These are phyloP conservation scores for Penicillium lagena DNA, from an alignment of 495 filamentous ascomycete genomes.

Conservation along the genomic window DNA sequence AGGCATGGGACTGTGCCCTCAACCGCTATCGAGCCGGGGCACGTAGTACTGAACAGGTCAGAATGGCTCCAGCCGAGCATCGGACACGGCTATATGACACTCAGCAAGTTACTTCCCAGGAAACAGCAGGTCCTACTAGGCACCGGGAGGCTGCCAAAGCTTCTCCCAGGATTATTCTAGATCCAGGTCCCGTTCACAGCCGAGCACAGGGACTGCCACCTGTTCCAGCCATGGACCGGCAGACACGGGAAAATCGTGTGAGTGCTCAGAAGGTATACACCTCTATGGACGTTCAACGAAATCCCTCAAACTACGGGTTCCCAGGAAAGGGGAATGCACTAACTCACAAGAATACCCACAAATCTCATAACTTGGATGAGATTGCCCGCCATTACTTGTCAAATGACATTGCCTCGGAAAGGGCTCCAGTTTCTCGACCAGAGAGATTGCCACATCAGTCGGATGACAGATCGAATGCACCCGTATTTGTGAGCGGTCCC, in stretches of 20 bases:
- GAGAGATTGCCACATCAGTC: slow-evolving; percentile 12
- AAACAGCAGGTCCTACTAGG: slow-evolving; percentile 6
- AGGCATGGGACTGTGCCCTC: slow-evolving; percentile 42
- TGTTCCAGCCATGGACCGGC: slow-evolving; percentile 5
- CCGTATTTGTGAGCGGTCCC: slow-evolving; percentile 34
- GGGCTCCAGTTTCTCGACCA: slow-evolving; percentile 6
- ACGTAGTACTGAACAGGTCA: slow-evolving; percentile 9
- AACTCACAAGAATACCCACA: slow-evolving; percentile 22
- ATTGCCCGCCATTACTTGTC: slow-evolving; percentile 1
- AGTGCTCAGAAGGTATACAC: slow-evolving; percentile 6
- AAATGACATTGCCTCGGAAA: slow-evolving; percentile 7
- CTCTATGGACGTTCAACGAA: slow-evolving; percentile 7
- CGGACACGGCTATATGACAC: slow-evolving; percentile 15
- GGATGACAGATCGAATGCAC: slow-evolving; percentile 16
- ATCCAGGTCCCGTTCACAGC: slow-evolving; percentile 8
- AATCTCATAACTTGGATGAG: slow-evolving; percentile 14
- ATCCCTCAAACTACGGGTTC: slow-evolving; percentile 1
- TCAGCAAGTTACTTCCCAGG: slow-evolving; percentile 12
- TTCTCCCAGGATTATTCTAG: slow-evolving; percentile 10
- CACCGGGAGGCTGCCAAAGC: slow-evolving; percentile 9
- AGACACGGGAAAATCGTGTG: slow-evolving; percentile 5
- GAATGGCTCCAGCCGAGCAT: slow-evolving; percentile 4
- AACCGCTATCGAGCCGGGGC: slow-evolving; percentile 29
- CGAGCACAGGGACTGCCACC: slow-evolving; percentile 4
- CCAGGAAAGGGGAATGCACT: slow-evolving; percentile 13